A percentile compares a stretch with the other conserved stretches of the same genome.
These are phyloP conservation scores for Manihot esculenta DNA, from an alignment of 441 rosid genomes.

Conservation along the genomic window DNA sequence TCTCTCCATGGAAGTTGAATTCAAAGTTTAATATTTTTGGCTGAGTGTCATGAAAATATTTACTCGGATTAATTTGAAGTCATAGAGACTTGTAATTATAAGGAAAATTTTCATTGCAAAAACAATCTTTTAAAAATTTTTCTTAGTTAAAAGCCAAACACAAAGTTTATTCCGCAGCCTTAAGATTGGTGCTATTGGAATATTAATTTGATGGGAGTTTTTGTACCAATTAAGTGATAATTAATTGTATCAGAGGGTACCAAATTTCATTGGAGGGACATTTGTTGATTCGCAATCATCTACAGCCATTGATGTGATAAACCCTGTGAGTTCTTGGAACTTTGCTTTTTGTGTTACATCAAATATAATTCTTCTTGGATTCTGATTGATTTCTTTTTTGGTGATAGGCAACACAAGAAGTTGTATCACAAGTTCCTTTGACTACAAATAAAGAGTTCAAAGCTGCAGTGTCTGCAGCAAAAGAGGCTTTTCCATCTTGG, in stretches of 20 bases:
- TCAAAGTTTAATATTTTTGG: background rate
- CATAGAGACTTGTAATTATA: background rate
- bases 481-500: constrained; percentile 79
- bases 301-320: constrained; percentile 62
- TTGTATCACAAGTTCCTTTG: constrained; percentile 77
- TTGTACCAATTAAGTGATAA: constrained; percentile 4
- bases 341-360: background rate
- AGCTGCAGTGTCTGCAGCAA: constrained; percentile 85
- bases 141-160: background rate
- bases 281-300: constrained; percentile 71
- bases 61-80: background rate
- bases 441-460: constrained; percentile 86
- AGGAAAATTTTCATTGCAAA: background rate
- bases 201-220: background rate
- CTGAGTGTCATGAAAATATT: background rate
- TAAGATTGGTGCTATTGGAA: background rate
- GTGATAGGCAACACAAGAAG: constrained; percentile 87
- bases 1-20: background rate
- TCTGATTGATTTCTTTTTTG: constrained; percentile 8
- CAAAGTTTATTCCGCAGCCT: background rate
- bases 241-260: constrained; percentile 56
- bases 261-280: constrained; percentile 81
- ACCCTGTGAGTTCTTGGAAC: constrained; percentile 61
- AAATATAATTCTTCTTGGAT: background rate
- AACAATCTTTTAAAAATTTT: background rate